Evolutionary conservation across 208 protist species (phyloP).

Genomic region (Leishmania braziliensis): DNA sequence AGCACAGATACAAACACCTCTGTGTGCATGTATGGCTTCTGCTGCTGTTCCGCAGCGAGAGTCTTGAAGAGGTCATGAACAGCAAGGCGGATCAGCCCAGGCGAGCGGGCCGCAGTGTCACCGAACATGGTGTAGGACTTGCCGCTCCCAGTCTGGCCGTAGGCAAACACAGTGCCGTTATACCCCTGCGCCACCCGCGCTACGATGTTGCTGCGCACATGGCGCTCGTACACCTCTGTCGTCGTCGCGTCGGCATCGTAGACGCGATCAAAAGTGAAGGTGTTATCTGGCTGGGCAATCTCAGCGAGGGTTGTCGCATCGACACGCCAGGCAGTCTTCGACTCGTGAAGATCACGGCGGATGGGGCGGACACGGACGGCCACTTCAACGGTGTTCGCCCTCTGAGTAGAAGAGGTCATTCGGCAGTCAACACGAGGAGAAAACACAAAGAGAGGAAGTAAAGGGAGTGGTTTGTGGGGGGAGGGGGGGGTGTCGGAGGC

Average conservation of each 20-base stretch:
- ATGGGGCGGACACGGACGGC: conserved; percentile 70
- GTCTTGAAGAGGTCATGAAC: conserved; percentile 64
- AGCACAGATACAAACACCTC: conserved; percentile 68
- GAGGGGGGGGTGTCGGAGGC: not conserved
- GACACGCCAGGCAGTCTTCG: conserved; percentile 36
- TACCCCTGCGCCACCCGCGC: conserved; percentile 73
- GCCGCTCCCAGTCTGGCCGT: conserved; percentile 88
- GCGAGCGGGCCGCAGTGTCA: conserved; percentile 13
- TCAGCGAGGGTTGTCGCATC: conserved; percentile 45
- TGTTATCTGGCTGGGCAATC: conserved; percentile 55
- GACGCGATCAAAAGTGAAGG: conserved; percentile 80
- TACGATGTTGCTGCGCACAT: conserved; percentile 55
- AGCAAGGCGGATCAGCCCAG: conserved; percentile 51
- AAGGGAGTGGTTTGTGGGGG: not conserved
- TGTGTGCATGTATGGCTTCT: conserved; percentile 36
- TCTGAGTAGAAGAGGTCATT: conserved; percentile 19
- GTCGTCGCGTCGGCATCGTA: conserved; percentile 47
- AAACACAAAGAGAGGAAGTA: not conserved
- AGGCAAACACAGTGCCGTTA: conserved; percentile 87
- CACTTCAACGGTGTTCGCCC: conserved; percentile 69
- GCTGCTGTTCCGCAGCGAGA: conserved; percentile 44
- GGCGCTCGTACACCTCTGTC: conserved; percentile 50
- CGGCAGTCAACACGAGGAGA: not conserved
- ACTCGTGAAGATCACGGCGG: conserved; percentile 51
- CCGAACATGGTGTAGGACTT: conserved; percentile 89